Base-by-base conservation (phyloP, 2,329 filamentous ascomycete genomes). In the Ophiostoma himal-ulmi region DNA sequence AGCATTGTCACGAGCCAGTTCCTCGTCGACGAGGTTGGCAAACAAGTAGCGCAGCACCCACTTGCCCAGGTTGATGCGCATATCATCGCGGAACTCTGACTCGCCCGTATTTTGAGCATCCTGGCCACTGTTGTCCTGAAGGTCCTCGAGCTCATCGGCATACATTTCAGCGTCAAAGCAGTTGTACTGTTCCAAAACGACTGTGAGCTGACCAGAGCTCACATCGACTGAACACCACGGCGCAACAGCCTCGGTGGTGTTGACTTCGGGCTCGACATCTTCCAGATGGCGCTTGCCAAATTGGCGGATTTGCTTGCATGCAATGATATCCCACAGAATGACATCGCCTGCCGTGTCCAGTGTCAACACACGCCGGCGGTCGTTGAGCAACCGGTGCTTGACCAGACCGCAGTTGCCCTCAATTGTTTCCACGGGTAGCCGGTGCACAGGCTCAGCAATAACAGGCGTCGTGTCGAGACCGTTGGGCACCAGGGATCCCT, bases 131-230 rank as follows among this genome's bases (percentile, higher is more conserved):
- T 11, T 22, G 14, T 17, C 41, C 22, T 34, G 30, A 20, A 14
- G 26, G 34, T 41, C 62, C 22, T 68, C 83, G 20, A 96, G 82
- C 79, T 98, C 94, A 77, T 99, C 95, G 0, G 93, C 94, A 78
- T 99, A 99, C 79, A 97, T 91, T 77, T 99, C 95, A 20, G 94
- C 95, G 79, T 99, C 95, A 75, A 99, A 99, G 78, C 94, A 97
- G 75, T 96, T 96, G 76, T 95, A 96, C 57, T 94, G 92, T 77
- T 99, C 95, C 22, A 99, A 80, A 22, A 96, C 90, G 3, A 97
- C 94, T 1, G 93, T 94, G 70, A 99, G 83, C 73, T 92, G 93
- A 48, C 95, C 95, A 5, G 94, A 98, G 75, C 94, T 90, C 26
- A 94, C 94, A 77, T 99, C 93, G 69, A 98, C 91, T 1, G 92